These are phyloP conservation scores for Gossypium aridum DNA, from an alignment of 441 rosid species.

Conservation along the genomic window DNA sequence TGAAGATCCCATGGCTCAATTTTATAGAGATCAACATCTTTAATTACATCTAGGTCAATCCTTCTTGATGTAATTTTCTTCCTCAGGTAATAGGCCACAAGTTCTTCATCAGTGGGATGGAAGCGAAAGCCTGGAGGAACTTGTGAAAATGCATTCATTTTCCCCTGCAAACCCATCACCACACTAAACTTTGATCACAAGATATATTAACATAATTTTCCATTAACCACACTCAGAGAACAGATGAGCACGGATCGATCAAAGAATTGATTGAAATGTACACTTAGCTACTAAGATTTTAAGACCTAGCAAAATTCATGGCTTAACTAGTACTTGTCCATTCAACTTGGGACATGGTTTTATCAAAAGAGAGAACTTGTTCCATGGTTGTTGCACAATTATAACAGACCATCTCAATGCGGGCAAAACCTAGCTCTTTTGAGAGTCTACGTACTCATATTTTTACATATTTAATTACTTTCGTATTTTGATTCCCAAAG, in stretches of 20 bases:
- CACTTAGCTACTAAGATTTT: background rate
- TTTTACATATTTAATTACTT: too few relatives aligned
- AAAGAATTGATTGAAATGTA: background rate
- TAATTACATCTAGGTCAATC: constrained; percentile 14
- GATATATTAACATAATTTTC: background rate
- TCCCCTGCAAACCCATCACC: background rate
- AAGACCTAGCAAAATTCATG: background rate
- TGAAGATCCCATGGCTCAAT: constrained; percentile 77
- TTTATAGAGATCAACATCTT: constrained; percentile 20
- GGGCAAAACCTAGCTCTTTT: too few relatives aligned
- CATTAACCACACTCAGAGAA: too few relatives aligned
- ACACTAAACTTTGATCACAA: background rate
- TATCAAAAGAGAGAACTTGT: too few relatives aligned
- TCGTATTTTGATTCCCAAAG: too few relatives aligned
- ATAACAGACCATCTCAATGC: too few relatives aligned
- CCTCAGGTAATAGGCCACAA: constrained; percentile 60
- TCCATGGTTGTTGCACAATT: too few relatives aligned
- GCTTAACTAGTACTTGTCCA: background rate
- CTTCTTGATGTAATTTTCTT: constrained; percentile 46
- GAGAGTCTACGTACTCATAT: too few relatives aligned
- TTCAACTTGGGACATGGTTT: background rate
- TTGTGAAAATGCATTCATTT: constrained; percentile 39
- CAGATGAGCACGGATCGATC: background rate
- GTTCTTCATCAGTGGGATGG: constrained; percentile 25
- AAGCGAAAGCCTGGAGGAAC: constrained; percentile 70